Base-by-base conservation (phyloP, 805 yeast species). In the Scheffersomyces amazonensis region DNA sequence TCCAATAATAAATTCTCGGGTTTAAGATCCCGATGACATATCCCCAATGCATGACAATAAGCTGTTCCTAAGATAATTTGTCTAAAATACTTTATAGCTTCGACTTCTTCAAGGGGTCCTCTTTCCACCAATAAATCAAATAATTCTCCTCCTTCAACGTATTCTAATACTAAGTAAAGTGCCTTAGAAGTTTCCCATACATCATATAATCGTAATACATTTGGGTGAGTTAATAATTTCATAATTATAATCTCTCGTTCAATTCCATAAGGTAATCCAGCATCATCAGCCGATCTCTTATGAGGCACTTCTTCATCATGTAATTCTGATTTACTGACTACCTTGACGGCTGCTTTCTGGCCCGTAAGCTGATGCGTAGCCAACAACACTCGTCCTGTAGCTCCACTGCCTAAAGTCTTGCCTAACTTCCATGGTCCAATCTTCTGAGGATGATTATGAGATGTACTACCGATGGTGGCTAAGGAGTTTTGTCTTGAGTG, bases 151-250 rank as follows among this genome's bases (percentile, higher is more conserved):
- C 93, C 91, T 59, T 86, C 90, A 22, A 86, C 91, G 56, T 84
- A 86, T 56, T 86, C 95, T 35, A 86, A 64, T 12, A 86, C 88
- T 47, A 86, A 60, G 52, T 82, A 86, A 40, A 93, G 71, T 43
- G 91, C 96, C 54, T 87, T 88, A 48, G 88, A 83, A 48, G 95
- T 91, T 62, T 93, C 99, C 98, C 98, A 93, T 17, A 93, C 99
- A 56, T 93, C 99, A 58, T 89, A 93, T 28, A 93, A 70, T 18
- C 93, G 85, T 77, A 93, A 81, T 17, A 93, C 93, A 54, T 93
- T 91, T 10, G 96, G 88, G 61, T 93, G 98, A 43, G 93, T 87
- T 32, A 93, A 78, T 30, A 93, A 73, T 64, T 93, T 93, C 99
- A 91, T 93, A 50, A 93, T 93, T 51, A 93, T 90, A 46, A 93